These are phyloP conservation scores for Fusarium camptoceras DNA, from an alignment of 2,329 filamentous ascomycete species.

Conservation along the genomic window DNA sequence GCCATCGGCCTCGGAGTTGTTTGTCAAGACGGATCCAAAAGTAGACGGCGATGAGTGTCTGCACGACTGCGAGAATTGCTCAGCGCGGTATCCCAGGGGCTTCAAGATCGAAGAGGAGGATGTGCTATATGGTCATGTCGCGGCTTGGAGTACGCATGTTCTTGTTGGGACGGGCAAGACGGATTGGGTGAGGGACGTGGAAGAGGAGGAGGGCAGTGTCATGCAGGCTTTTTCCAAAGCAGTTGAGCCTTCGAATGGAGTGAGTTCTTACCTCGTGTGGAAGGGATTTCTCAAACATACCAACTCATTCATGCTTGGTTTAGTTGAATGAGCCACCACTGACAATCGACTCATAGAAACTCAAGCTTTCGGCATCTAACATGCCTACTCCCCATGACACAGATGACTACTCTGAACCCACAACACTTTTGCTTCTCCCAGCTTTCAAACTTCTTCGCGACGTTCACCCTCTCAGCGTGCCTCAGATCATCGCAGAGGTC, in stretches of 20 bases:
- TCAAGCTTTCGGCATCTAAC: slow-evolving; percentile 94
- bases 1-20: slow-evolving; percentile 64
- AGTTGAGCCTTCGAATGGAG: slow-evolving; percentile 73
- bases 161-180: slow-evolving; percentile 95
- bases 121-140: slow-evolving; percentile 84
- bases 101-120: slow-evolving; percentile 83
- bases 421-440: slow-evolving; percentile 85
- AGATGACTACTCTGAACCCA: slow-evolving; percentile 74
- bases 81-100: slow-evolving; percentile 76
- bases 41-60: slow-evolving; percentile 90
- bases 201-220: slow-evolving; percentile 86
- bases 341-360: slow-evolving; percentile 62
- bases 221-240: slow-evolving; percentile 78
- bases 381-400: slow-evolving; percentile 81
- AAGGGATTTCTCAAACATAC: not conserved
- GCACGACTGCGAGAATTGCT: slow-evolving; percentile 86
- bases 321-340: not conserved
- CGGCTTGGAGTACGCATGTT: slow-evolving; percentile 89
- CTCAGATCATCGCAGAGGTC: slow-evolving; percentile 76
- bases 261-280: slow-evolving; percentile 55
- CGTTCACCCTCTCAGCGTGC: slow-evolving; percentile 80
- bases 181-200: slow-evolving; percentile 92
- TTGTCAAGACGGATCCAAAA: slow-evolving; percentile 78
- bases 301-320: not conserved
- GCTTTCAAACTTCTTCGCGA: slow-evolving; percentile 86